Evolutionary conservation across 2,329 filamentous ascomycete genomes (phyloP).

Genomic region (Trichophyton verrucosum): DNA sequence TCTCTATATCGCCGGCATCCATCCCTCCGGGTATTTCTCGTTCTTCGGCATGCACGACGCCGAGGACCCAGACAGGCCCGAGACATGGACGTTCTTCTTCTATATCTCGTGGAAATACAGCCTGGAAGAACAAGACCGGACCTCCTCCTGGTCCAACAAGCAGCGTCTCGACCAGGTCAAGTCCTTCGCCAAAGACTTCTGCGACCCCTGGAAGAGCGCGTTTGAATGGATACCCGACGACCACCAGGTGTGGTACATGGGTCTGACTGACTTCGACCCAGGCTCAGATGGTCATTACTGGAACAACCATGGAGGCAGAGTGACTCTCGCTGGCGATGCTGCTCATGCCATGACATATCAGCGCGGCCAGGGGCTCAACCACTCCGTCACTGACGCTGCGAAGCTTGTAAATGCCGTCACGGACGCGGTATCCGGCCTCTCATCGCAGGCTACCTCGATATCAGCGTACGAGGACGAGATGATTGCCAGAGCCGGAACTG

Average conservation of each 20-base stretch:
- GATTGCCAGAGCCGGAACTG: slow-evolving; percentile 31
- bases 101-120: slow-evolving; percentile 36
- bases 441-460: slow-evolving; percentile 14
- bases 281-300: slow-evolving; percentile 16
- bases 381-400: slow-evolving; percentile 24
- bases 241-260: slow-evolving; percentile 20
- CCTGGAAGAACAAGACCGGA: slow-evolving; percentile 27
- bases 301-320: slow-evolving; percentile 22
- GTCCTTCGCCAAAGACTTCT: slow-evolving; percentile 34
- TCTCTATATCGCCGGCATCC: slow-evolving; percentile 34
- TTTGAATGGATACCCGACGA: slow-evolving; percentile 24
- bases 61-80: slow-evolving; percentile 17
- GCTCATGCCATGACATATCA: slow-evolving; percentile 33
- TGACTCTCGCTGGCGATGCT: slow-evolving; percentile 28
- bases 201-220: slow-evolving; percentile 32
- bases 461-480: slow-evolving; percentile 25
- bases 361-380: slow-evolving; percentile 28
- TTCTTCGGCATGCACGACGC: slow-evolving; percentile 32
- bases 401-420: slow-evolving; percentile 2
- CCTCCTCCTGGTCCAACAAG: slow-evolving; percentile 21
- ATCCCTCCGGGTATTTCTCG: slow-evolving; percentile 17
- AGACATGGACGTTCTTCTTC: slow-evolving; percentile 30
- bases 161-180: slow-evolving; percentile 30
- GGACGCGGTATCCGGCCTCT: background rate
- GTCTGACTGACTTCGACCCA: slow-evolving; percentile 25